These are phyloP conservation scores for Saccharum officinarum DNA, from an alignment of 176 grass and related monocot genomes.

Conservation along the genomic window DNA sequence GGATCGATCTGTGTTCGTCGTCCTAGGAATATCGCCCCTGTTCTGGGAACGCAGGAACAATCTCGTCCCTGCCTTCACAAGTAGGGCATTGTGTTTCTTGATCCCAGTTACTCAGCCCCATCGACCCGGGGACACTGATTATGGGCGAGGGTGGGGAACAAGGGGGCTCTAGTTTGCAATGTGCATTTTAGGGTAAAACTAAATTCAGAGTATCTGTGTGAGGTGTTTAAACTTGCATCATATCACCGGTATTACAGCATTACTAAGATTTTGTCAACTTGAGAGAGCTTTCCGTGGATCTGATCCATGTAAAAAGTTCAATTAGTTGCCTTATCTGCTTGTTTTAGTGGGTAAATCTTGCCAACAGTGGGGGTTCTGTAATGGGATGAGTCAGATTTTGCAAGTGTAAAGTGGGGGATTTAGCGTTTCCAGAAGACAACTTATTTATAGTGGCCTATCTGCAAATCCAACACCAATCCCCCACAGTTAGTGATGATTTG, in stretches of 20 bases:
- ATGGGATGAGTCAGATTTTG: neutral
- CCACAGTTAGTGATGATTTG: neutral
- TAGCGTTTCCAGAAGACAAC: neutral
- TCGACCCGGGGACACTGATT: neutral
- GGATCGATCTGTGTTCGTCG: neutral
- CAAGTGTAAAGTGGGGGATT: neutral
- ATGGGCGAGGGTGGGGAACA: neutral
- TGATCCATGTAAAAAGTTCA: slow-evolving; percentile 10
- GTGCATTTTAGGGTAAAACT: slow-evolving; percentile 3
- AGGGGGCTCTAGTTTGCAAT: slow-evolving; percentile 1
- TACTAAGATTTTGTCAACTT: neutral
- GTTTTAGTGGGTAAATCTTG: neutral
- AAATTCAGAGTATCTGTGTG: neutral
- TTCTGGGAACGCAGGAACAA: neutral
- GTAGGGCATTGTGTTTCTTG: neutral
- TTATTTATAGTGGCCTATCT: neutral
- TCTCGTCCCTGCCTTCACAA: neutral
- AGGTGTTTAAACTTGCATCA: slow-evolving; percentile 16
- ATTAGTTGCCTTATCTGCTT: slow-evolving; percentile 2
- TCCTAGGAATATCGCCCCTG: neutral
- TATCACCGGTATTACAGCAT: neutral
- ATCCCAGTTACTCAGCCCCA: neutral
- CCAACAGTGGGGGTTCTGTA: neutral
- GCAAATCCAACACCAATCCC: neutral
- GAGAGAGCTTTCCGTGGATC: neutral